Evolutionary conservation across 495 filamentous ascomycete genomes (phyloP).

Genomic region (Trichoderma reesei): DNA sequence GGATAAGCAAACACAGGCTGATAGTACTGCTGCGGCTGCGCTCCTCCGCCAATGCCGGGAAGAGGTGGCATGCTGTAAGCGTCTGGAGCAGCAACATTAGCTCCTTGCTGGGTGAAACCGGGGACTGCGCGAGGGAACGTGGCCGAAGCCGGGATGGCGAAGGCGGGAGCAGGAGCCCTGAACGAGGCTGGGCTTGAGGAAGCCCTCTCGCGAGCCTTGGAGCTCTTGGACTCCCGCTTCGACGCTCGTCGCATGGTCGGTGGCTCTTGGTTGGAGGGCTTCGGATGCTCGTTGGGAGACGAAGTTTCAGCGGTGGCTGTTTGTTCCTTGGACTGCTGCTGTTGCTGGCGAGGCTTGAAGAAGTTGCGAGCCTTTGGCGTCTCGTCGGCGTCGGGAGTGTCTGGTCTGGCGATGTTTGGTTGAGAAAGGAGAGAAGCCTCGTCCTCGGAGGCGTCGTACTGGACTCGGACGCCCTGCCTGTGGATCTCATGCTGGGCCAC

Average conservation of each 20-base stretch:
- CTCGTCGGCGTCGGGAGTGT: background rate
- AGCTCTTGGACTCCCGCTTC: background rate
- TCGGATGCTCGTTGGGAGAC: background rate
- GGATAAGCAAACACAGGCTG: background rate
- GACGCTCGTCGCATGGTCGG: background rate
- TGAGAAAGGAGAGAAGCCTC: background rate
- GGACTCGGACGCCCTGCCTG: background rate
- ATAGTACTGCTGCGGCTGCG: background rate
- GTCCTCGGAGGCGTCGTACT: background rate
- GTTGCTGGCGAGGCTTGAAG: background rate
- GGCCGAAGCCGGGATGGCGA: conserved; percentile 2
- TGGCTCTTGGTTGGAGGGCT: background rate
- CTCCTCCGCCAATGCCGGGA: background rate
- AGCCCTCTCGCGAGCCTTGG: background rate
- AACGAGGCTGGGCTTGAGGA: background rate
- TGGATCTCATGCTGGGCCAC: background rate
- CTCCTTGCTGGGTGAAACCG: background rate
- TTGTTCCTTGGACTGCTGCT: background rate
- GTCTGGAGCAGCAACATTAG: background rate
- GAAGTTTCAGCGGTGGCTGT: background rate
- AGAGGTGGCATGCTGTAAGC: background rate
- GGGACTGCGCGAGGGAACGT: background rate
- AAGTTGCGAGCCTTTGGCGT: background rate
- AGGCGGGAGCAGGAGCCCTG: background rate
- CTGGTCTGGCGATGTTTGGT: background rate